phyloP scores from a whole-genome alignment of 2,329 filamentous ascomycete genomes.

The Colletotrichum sp. region DNA sequence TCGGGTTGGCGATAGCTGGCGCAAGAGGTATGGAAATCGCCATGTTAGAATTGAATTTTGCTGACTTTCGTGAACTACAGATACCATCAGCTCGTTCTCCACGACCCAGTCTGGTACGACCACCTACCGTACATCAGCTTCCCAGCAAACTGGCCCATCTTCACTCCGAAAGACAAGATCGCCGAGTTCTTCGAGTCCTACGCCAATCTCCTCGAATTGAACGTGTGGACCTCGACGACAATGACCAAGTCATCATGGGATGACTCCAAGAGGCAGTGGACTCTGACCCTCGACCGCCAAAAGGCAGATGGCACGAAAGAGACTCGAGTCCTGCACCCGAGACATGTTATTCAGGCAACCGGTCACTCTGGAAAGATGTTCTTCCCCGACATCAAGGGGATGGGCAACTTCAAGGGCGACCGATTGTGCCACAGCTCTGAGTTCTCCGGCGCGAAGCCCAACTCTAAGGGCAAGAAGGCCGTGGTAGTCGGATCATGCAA shows the following conservation, averaged over 20 bases:
- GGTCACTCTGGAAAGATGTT: conserved; percentile 72
- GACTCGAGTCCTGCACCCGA: conserved; percentile 62
- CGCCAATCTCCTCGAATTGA: conserved; percentile 65
- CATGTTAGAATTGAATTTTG: fast-evolving
- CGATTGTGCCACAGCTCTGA: conserved; percentile 62
- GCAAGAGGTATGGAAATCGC: conserved; percentile 33
- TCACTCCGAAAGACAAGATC: conserved; percentile 72
- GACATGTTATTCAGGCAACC: conserved; percentile 71
- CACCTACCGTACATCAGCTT: conserved; percentile 67
- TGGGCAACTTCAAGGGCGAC: conserved; percentile 60
- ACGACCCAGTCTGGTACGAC: conserved; percentile 67
- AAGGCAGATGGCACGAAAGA: conserved; percentile 47
- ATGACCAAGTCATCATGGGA: conserved; percentile 52
- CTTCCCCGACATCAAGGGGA: conserved; percentile 57
- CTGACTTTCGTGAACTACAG: conserved; percentile 25
- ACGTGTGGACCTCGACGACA: conserved; percentile 63
- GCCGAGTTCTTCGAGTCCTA: conserved; percentile 70
- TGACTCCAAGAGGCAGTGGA: conserved; percentile 57
- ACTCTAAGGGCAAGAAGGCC: conserved; percentile 60
- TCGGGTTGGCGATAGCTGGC: conserved; percentile 65
- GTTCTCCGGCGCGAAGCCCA: conserved; percentile 56
- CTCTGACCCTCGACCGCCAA: conserved; percentile 55
- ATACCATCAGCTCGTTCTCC: conserved; percentile 62
- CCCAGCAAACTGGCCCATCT: conserved; percentile 67
- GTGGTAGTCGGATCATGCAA: conserved; percentile 74